Percentiles rank a stretch among this genome's conserved stretches.
Conservation (phyloP, 2,329 filamentous ascomycete genomes). For the Mollisia scopiformis region DNA sequence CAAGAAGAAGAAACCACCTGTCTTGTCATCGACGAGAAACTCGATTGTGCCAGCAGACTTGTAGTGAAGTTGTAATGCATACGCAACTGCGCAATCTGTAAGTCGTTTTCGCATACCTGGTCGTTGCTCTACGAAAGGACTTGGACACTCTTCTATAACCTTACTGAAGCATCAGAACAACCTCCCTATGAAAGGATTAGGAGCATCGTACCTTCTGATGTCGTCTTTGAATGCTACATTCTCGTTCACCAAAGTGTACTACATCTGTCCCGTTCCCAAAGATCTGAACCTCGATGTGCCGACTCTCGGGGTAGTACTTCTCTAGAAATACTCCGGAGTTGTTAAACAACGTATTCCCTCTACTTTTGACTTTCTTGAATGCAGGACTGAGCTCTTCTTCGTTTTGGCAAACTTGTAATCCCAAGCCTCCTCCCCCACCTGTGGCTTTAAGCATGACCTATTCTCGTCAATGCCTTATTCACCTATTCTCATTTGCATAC, state of each 20-base stretch:
- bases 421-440: conserved; percentile 66
- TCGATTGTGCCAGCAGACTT: conserved; percentile 62
- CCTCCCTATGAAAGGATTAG: neutral
- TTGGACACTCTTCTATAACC: conserved; percentile 71
- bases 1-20: conserved; percentile 45
- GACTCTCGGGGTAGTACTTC: conserved; percentile 54
- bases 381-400: conserved; percentile 53
- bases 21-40: conserved; percentile 61
- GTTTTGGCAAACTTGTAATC: conserved; percentile 54
- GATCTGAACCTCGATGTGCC: conserved; percentile 70
- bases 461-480: neutral
- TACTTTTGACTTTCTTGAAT: conserved; percentile 45
- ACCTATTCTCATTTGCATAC: neutral
- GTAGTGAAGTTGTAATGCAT: conserved; percentile 51
- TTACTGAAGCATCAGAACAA: neutral
- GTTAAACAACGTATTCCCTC: conserved; percentile 50
- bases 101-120: conserved; percentile 39
- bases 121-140: conserved; percentile 53
- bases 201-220: conserved; percentile 60
- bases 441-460: conserved; percentile 59
- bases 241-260: conserved; percentile 64
- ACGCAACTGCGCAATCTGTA: conserved; percentile 42
- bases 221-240: conserved; percentile 68
- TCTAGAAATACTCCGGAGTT: conserved; percentile 54
- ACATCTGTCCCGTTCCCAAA: conserved; percentile 65